Base-by-base conservation (phyloP, 2,329 filamentous ascomycete genomes). In the Alternaria panax region DNA sequence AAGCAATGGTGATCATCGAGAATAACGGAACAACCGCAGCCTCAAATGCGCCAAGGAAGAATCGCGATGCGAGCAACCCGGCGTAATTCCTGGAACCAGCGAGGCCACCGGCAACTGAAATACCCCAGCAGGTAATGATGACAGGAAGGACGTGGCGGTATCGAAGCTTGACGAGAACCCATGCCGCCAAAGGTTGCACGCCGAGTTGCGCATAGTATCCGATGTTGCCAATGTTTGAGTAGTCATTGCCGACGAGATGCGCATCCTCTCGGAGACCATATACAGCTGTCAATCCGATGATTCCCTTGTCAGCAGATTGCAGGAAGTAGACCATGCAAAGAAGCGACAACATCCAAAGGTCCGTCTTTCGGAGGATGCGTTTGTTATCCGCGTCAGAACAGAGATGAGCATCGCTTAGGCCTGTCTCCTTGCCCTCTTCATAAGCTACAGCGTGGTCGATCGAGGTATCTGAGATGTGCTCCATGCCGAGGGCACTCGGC, bases 121-220 rank as follows among this genome's bases (percentile, higher is more conserved):
- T 65, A 3, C 84, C 84, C 84, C 84, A 86, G 64, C 85, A 78
- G 86, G 54, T 62, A 25, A 69, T 69, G 42, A 69, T 69, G 51
- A 69, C 51, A 4, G 67, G 67, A 7, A 69, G 43, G 9, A 69
- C 65, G 18, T 67, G 64, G 8, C 67, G 67, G 25, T 58, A 69
- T 42, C 65, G 60, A 7, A 85, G 68, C 0, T 83, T 83, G 63
- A 84, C 79, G 18, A 86, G 75, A 11, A 86, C 72, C 4, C 83
- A 65, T 0, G 82, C 82, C 0, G 82, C 83, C 0, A 84, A 82
- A 63, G 84, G 85, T 18, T 82, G 80, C 71, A 82, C 84, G 9
- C 79, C 71, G 3, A 86, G 78, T 68, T 85, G 85, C n/a, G 80
- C 80, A 36, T 83, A 78, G 66, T 82, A 83, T 52, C 84, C 82